Base-by-base conservation (phyloP, 331 rosid genomes). In the Ulmus americana region DNA sequence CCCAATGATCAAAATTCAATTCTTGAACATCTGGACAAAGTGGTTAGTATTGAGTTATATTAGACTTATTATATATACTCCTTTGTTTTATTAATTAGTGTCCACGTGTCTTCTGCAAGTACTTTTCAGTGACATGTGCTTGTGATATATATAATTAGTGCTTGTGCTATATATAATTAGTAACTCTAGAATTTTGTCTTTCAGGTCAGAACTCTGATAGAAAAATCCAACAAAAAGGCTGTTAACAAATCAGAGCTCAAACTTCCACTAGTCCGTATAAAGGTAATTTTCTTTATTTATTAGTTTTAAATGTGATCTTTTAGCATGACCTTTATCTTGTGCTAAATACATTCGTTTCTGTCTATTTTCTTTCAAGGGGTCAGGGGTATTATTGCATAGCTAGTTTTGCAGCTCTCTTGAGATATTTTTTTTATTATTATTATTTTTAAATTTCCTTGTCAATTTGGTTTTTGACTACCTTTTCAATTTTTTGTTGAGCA, bases 251-350 rank as follows among this genome's bases (percentile, higher is more conserved):
- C 87, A 69, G 95, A 82, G 76, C 76, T 79, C 69, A 85, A 87
- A 78, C 97, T 94, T 76, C 99, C 99, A 61, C 82, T 94, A 46
- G 79, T 94, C 68, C 91, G 97, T 28, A 71, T 94, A 81, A 89
- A 94, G 97, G 99, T 94, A 82, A 80, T 62, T 73, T 67, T 54
- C 55, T 53, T 45, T 15, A 51, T 0, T 44, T 50, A 22, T 16
- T 44, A 6, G 10, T n/a, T 42, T 16, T 8, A 41, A 50, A 28
- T 28, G 39, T 8, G 45, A 35, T 57, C 16, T 1, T 16, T 39
- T 39, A 4, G 8, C 63, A n/a, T 20, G 12, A 40, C 3, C 47
- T 18, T 59, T 42, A 41, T 41, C 35, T 55, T 55, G 13, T 55
- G n/a, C 5, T 55, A 10, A 3, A 55, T 28, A 7, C 35, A 28